Base-by-base conservation (phyloP, 1,284 basidiomycete genomes). In the Boletus semigastroideus region DNA sequence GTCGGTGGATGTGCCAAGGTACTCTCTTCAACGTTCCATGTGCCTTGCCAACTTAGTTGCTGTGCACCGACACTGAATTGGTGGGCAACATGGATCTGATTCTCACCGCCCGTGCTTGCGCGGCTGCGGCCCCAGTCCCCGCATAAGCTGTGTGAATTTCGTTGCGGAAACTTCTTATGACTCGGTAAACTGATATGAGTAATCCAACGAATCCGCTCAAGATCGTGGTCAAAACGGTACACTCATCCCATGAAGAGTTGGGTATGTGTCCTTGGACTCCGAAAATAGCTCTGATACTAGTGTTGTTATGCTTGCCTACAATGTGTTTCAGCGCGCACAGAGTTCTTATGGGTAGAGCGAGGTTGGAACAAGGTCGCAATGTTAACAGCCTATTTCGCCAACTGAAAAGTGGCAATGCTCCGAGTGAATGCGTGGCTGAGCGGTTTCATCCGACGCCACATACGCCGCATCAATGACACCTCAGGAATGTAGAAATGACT, bases 311-410 rank as follows among this genome's bases (percentile, higher is more conserved):
- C 49, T 42, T 13, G 43, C 27, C 39, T 33, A n/a, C n/a, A n/a
- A n/a, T 20, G 46, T 31, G 65, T 67, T 66, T 64, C 63, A 55
- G 43, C 40, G 20, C 39, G 48, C 62, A 58, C 46, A 55, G 52
- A 59, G 34, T 51, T 42, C 41, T 45, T 37, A n/a, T 42, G 41
- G 17, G n/a, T n/a, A 30, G 53, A 41, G 25, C 25, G 25, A 37
- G 38, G 50, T 42, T 49, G 37, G 52, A 53, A 69, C 67, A 65
- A 69, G 63, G 64, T 70, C 45, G 66, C 43, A 64, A 60, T 20
- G 58, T 31, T 46, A 63, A 67, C 63, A 69, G 67, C 67, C 65
- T 7, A 37, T 30, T 14, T 44, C 37, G 56, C 56, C 51, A 51
- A 45, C 42, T 7, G 19, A 20, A n/a, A n/a, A 27, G 53, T 55